Base-by-base conservation (phyloP, 129 eudicot species). In the Silybum marianum region DNA sequence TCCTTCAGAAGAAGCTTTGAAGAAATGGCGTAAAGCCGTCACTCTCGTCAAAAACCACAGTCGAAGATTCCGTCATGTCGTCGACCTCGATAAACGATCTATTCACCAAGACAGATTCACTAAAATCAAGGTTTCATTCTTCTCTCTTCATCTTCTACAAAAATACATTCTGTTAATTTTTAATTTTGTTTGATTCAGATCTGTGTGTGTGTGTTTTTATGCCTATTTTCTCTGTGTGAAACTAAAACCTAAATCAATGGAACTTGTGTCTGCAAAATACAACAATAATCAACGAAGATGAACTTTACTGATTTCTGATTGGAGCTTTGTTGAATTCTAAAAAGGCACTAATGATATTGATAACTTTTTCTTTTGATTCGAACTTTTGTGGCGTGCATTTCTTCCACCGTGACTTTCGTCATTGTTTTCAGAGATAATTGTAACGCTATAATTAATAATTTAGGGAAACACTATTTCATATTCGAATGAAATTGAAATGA, bases 31-130 rank as follows among this genome's bases (percentile, higher is more conserved):
- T 13, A 78, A 79, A 0, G 90, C 91, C 75, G 84, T 81, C 46
- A 78, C 36, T 4, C 72, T 89, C 76, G 89, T 86, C 63, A 83
- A 22, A 51, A 90, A 90, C 23, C 84, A 18, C 26, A 80, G 95
- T 26, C 82, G 95, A 0, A 71, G 95, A 28, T 90, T 90, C 51
- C 86, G 95, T 1, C 83, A 81, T 65, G 88, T 82, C 40, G 89
- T 88, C 16, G 78, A 86, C 40, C 88, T 90, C 65, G 69, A 80
- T 13, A 86, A 84, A 9, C 67, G 84, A 40, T 2, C 22, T 25
- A 18, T 81, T 63, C 67, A 81, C 14, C 63, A 73, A 4, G 73
- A 81, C 16, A 89, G 82, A 54, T 62, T 75, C 71, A 21, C 19
- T 6, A 39, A 48, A 40, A 86, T 76, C 89, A 84, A 90, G 88